Conservation (phyloP, 352 stramenopile genomes). For the Aphanomyces euteiches region DNA sequence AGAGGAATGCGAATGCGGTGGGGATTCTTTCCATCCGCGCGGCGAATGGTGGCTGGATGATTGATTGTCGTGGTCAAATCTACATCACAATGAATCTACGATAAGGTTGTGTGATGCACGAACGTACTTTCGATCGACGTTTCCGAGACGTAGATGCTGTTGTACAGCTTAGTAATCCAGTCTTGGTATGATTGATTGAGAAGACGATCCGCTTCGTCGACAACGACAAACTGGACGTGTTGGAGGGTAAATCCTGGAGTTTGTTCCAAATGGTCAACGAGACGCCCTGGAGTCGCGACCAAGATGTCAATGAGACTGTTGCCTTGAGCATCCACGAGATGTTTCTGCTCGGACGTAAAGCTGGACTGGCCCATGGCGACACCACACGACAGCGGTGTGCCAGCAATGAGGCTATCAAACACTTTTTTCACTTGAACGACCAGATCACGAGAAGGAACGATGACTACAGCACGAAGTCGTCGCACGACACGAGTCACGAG, state of each 20-base stretch:
- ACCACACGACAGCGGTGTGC: constrained; percentile 83
- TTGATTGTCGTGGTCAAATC: constrained; percentile 13
- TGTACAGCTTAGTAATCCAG: constrained; percentile 93
- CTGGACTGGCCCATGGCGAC: constrained; percentile 90
- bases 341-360: constrained; percentile 74
- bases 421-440: constrained; percentile 87
- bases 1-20: constrained; percentile 80
- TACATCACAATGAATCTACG: constrained; percentile 8
- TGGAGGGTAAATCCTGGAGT: constrained; percentile 97
- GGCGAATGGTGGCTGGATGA: constrained; percentile 45
- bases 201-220: constrained; percentile 97
- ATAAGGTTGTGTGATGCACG: not conserved
- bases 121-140: constrained; percentile 26
- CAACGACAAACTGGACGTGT: constrained; percentile 94
- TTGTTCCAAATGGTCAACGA: constrained; percentile 96
- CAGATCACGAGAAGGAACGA: constrained; percentile 96
- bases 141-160: constrained; percentile 55
- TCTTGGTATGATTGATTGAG: constrained; percentile 97
- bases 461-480: constrained; percentile 91
- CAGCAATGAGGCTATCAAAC: constrained; percentile 52
- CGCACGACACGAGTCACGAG: constrained; percentile 76
- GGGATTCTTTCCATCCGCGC: constrained; percentile 75
- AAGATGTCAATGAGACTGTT: constrained; percentile 93
- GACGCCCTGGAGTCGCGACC: constrained; percentile 94
- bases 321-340: constrained; percentile 55